Evolutionary conservation across 495 filamentous ascomycete species (phyloP).

Genomic region (Ascodesmis nigricans): DNA sequence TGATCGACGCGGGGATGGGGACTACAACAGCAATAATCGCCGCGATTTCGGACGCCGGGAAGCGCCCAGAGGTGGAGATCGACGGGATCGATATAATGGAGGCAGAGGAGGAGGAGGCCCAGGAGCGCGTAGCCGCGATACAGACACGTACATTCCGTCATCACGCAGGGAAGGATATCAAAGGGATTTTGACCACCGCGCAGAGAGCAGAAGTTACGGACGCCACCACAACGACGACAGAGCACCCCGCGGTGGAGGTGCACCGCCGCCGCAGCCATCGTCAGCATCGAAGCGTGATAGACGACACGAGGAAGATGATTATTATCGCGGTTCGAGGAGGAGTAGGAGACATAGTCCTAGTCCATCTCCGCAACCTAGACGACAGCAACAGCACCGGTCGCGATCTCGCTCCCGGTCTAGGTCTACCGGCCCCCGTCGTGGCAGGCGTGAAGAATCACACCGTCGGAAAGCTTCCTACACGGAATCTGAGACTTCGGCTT

Average conservation of each 20-base stretch:
- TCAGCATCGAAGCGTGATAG: neutral
- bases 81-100: slow-evolving; percentile 16
- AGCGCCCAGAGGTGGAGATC: slow-evolving; percentile 3
- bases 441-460: neutral
- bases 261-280: too few species aligned
- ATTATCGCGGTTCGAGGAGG: neutral
- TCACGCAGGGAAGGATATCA: slow-evolving; percentile 24
- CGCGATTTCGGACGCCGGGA: slow-evolving; percentile 24
- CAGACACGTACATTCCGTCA: slow-evolving; percentile 31
- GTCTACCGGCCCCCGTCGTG: slow-evolving; percentile 12
- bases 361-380: slow-evolving; percentile 7
- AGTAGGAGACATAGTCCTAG: neutral
- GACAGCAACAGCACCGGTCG: slow-evolving; percentile 17
- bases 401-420: slow-evolving; percentile 21
- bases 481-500: slow-evolving; percentile 5
- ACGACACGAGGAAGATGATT: neutral
- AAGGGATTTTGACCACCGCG: slow-evolving; percentile 24
- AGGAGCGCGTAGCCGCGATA: slow-evolving; percentile 19
- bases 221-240: too few species aligned
- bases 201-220: slow-evolving; percentile 11
- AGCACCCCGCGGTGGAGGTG: too few species aligned
- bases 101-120: slow-evolving; percentile 29
- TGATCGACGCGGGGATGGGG: slow-evolving; percentile 22
- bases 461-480: slow-evolving; percentile 1
- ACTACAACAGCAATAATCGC: slow-evolving; percentile 23